A percentile compares a stretch with the other conserved stretches of the same genome.
phyloP scores from a whole-genome alignment of 352 stramenopile genomes.

The Nothophytophthora sp. region DNA sequence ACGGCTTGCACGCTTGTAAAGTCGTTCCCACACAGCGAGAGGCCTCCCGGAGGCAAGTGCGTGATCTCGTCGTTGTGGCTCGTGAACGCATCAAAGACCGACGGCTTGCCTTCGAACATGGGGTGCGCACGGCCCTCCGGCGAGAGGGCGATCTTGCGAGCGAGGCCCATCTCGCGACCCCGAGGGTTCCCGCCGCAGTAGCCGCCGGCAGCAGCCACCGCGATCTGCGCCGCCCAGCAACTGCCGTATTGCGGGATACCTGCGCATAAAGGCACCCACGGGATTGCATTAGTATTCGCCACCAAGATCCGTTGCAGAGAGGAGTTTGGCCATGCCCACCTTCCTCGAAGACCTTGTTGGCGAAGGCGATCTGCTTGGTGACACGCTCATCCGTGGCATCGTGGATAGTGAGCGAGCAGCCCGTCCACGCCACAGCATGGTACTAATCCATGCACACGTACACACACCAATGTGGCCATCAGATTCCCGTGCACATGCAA shows the following conservation, averaged over 20 bases:
- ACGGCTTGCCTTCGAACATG: constrained; percentile 83
- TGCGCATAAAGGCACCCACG: constrained; percentile 9
- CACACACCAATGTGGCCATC: too few species aligned
- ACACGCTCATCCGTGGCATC: constrained; percentile 56
- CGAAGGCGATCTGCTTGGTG: constrained; percentile 75
- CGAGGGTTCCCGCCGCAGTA: constrained; percentile 64
- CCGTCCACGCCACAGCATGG: constrained; percentile 77
- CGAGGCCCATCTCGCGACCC: constrained; percentile 75
- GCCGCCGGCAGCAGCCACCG: constrained; percentile 62
- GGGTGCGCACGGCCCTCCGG: constrained; percentile 74
- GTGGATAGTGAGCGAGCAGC: constrained; percentile 76
- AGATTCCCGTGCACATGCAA: too few species aligned
- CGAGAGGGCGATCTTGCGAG: constrained; percentile 76
- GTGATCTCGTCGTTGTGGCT: constrained; percentile 86
- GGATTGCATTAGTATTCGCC: neutral
- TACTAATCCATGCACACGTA: constrained; percentile 45
- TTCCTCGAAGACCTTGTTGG: constrained; percentile 64
- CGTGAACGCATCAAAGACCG: constrained; percentile 81
- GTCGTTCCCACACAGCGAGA: constrained; percentile 60
- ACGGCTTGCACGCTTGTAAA: constrained; percentile 78
- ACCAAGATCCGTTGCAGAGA: neutral
- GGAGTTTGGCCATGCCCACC: too few species aligned
- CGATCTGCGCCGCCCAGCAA: constrained; percentile 84
- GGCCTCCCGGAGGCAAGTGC: constrained; percentile 61
- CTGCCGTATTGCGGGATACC: constrained; percentile 78